Percentiles rank a stretch among this genome's conserved stretches.
phyloP scores from a whole-genome alignment of 345 rosid species.

The Arabidopsis arenosa region DNA sequence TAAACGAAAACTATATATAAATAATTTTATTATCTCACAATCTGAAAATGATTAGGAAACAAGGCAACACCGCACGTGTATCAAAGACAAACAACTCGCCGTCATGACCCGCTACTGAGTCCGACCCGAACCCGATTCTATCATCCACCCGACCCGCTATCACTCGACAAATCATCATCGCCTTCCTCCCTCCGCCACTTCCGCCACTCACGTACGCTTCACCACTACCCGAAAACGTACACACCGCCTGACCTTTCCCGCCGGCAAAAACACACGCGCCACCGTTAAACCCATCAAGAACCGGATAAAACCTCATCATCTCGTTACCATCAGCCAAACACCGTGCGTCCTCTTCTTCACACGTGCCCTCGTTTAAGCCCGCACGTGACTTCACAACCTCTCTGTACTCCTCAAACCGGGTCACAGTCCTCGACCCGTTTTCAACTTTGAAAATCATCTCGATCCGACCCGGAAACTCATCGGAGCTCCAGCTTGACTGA shows the following conservation, averaged over 20 bases:
- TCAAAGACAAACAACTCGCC: slow-evolving; percentile 84
- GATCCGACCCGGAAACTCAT: slow-evolving; percentile 65
- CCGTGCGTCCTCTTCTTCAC: slow-evolving; percentile 77
- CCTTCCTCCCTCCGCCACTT: slow-evolving; percentile 71
- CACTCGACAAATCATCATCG: slow-evolving; percentile 86
- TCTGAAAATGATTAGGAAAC: slow-evolving; percentile 82
- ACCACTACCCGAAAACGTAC: slow-evolving; percentile 80
- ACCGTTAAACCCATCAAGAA: slow-evolving; percentile 42
- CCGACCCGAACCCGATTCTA: slow-evolving; percentile 55
- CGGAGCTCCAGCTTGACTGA: slow-evolving; percentile 80
- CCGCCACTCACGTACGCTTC: slow-evolving; percentile 74
- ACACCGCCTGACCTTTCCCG: slow-evolving; percentile 42
- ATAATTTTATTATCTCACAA: slow-evolving; percentile 46
- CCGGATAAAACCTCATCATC: slow-evolving; percentile 85
- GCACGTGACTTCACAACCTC: slow-evolving; percentile 68
- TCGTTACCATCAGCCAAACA: slow-evolving; percentile 93
- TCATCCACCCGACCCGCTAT: slow-evolving; percentile 77
- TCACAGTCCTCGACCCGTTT: slow-evolving; percentile 64
- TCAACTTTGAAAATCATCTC: slow-evolving; percentile 88
- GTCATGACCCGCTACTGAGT: slow-evolving; percentile 70
- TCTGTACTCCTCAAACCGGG: slow-evolving; percentile 88
- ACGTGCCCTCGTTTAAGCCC: slow-evolving; percentile 24
- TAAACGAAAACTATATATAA: too few relatives aligned
- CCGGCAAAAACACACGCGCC: slow-evolving; percentile 58
- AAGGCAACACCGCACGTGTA: slow-evolving; percentile 84